A percentile compares a stretch with the other conserved stretches of the same genome.
These are phyloP conservation scores for Alectoria sarmentosa DNA, from an alignment of 495 filamentous ascomycete genomes.

Conservation along the genomic window DNA sequence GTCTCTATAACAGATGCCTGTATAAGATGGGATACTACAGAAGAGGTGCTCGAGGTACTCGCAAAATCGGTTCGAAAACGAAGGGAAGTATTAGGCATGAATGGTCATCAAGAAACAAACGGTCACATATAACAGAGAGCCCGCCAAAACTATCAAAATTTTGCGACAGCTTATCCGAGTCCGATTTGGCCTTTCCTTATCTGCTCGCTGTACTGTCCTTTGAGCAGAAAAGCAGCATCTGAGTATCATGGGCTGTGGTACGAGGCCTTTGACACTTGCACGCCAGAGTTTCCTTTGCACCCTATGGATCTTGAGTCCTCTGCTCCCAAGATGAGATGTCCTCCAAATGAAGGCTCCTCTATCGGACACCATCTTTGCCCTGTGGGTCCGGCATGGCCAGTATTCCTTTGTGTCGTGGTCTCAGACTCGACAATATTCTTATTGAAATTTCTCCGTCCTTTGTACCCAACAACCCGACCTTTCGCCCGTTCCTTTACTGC, in stretches of 20 bases:
- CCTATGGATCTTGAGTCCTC: not conserved
- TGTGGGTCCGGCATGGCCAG: not conserved
- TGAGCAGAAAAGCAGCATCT: not conserved
- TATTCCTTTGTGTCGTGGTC: not conserved
- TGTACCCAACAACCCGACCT: not conserved
- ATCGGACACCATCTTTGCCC: too few relatives aligned
- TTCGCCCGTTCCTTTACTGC: not conserved
- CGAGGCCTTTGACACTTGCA: too few relatives aligned
- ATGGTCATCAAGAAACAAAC: constrained; percentile 31
- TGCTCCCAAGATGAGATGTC: not conserved
- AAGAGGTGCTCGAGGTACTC: constrained; percentile 76
- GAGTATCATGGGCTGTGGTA: too few relatives aligned
- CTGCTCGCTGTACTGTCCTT: not conserved
- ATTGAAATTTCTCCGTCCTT: not conserved
- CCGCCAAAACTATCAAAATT: not conserved
- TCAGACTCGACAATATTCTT: not conserved
- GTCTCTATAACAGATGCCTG: constrained; percentile 98
- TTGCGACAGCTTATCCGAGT: too few relatives aligned
- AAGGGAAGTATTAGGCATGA: constrained; percentile 42
- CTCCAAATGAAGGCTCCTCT: not conserved
- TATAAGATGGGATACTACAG: constrained; percentile 88
- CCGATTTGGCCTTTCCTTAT: too few relatives aligned
- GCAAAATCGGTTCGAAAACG: constrained; percentile 77
- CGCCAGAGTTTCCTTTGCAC: not conserved
- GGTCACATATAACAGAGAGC: constrained; percentile 7